phyloP scores from a whole-genome alignment of 1,284 basidiomycete genomes.

The Ganoderma lingzhi region DNA sequence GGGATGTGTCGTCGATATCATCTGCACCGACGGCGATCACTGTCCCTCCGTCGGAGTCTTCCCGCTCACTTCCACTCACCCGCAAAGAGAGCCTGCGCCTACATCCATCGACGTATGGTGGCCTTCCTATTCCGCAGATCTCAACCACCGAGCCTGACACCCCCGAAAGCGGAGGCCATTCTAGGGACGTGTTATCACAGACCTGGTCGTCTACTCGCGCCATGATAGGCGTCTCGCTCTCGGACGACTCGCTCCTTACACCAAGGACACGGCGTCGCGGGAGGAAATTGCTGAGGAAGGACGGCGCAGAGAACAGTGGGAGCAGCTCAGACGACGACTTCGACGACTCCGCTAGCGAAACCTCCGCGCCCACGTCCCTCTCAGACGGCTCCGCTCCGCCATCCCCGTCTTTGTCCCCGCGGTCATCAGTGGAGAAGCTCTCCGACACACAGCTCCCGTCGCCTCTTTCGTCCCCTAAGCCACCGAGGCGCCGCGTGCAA shows the following conservation, averaged over 20 bases:
- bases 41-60: constrained; percentile 25
- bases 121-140: constrained; percentile 59
- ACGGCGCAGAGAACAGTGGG: constrained; percentile 41
- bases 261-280: constrained; percentile 38
- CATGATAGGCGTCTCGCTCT: constrained; percentile 28
- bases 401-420: constrained; percentile 46
- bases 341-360: constrained; percentile 41
- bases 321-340: constrained; percentile 54
- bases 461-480: constrained; percentile 23
- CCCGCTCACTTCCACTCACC: neutral
- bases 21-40: constrained; percentile 40
- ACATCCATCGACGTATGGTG: constrained; percentile 41
- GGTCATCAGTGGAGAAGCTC: constrained; percentile 39
- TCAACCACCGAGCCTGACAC: constrained; percentile 58
- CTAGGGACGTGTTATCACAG: constrained; percentile 7
- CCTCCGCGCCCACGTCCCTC: constrained; percentile 40
- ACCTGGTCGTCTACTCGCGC: constrained; percentile 25
- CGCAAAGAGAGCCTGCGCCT: constrained; percentile 23
- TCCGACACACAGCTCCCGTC: constrained; percentile 27
- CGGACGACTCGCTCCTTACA: constrained; percentile 36
- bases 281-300: constrained; percentile 22
- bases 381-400: constrained; percentile 49
- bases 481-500: constrained; percentile 7
- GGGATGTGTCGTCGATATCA: constrained; percentile 37
- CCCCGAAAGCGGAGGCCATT: constrained; percentile 32